Conservation (phyloP, 2,329 filamentous ascomycete species). For the Tolypocladium endophyticum region DNA sequence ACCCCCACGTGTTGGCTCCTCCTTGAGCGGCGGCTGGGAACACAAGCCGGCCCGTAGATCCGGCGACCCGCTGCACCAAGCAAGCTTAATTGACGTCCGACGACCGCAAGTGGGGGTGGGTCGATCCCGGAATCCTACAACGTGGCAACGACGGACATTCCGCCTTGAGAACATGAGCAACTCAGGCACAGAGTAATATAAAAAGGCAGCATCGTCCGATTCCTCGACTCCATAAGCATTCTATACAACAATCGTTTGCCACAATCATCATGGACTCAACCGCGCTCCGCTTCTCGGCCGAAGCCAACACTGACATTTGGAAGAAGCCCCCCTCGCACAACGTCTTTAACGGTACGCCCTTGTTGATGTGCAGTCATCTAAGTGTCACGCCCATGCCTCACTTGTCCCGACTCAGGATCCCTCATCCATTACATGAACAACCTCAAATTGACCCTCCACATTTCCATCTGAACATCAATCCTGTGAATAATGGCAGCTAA, state of each 20-base stretch:
- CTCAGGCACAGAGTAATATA: not conserved
- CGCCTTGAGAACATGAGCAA: not conserved
- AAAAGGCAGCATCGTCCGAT: not conserved
- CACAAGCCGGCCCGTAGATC: not conserved
- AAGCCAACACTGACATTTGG: conserved; percentile 64
- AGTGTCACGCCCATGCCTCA: not conserved
- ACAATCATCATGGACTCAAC: not conserved
- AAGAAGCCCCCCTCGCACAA: conserved; percentile 58
- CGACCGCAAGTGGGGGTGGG: too few relatives aligned
- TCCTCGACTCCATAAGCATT: not conserved
- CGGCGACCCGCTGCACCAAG: not conserved
- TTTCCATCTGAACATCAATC: too few relatives aligned
- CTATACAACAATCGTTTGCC: not conserved
- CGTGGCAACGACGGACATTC: not conserved
- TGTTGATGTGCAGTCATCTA: not conserved
- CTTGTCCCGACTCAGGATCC: too few relatives aligned
- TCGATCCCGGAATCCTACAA: not conserved
- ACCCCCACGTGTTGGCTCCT: not conserved
- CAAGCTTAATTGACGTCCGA: not conserved
- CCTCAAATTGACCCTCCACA: too few relatives aligned
- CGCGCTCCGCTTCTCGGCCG: conserved; percentile 42
- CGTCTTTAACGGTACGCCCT: conserved; percentile 46
- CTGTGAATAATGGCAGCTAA: not conserved
- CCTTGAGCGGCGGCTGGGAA: not conserved
- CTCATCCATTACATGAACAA: too few relatives aligned